Evolutionary conservation across 2,329 filamentous ascomycete genomes (phyloP).

Genomic region (Diaporthe aspalathi): DNA sequence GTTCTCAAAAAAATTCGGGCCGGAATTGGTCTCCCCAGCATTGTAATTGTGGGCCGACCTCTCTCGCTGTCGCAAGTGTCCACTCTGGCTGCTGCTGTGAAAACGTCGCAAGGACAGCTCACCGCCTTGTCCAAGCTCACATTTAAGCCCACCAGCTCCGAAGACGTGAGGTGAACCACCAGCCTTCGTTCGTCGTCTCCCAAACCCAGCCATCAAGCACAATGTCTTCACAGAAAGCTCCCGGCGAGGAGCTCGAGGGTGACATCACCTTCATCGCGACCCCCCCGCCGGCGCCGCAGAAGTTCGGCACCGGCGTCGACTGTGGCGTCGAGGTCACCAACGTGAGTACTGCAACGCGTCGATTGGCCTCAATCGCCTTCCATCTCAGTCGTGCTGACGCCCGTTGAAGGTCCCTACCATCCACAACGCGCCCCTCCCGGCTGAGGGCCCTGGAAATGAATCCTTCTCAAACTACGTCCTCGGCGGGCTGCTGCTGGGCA

Average conservation of each 20-base stretch:
- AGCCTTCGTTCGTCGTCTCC: conserved; percentile 8
- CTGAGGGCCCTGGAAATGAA: conserved; percentile 85
- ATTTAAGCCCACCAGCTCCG: conserved; percentile 8
- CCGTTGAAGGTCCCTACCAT: conserved; percentile 79
- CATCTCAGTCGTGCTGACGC: conserved; percentile 9
- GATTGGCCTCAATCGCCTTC: conserved; percentile 1
- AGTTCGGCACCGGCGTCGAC: conserved; percentile 62
- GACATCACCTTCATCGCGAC: conserved; percentile 71
- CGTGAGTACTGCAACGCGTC: conserved; percentile 52
- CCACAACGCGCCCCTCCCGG: conserved; percentile 92
- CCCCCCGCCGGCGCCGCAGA: conserved; percentile 60
- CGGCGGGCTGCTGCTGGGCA: conserved; percentile 72
- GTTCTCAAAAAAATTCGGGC: background rate
- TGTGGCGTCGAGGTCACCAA: conserved; percentile 67
- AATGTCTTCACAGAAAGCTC: conserved; percentile 14
- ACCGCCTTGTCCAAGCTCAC: conserved; percentile 4
- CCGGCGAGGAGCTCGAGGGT: conserved; percentile 24
- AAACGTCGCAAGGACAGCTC: conserved; percentile 30
- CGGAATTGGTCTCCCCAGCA: background rate
- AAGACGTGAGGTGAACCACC: background rate
- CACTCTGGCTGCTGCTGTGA: conserved; percentile 18
- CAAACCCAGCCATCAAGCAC: background rate
- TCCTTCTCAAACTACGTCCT: conserved; percentile 88
- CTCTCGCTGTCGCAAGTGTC: background rate
- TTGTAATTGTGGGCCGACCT: background rate